Evolutionary conservation across 2,329 filamentous ascomycete species (phyloP).

Genomic region (Fusarium circinatum): DNA sequence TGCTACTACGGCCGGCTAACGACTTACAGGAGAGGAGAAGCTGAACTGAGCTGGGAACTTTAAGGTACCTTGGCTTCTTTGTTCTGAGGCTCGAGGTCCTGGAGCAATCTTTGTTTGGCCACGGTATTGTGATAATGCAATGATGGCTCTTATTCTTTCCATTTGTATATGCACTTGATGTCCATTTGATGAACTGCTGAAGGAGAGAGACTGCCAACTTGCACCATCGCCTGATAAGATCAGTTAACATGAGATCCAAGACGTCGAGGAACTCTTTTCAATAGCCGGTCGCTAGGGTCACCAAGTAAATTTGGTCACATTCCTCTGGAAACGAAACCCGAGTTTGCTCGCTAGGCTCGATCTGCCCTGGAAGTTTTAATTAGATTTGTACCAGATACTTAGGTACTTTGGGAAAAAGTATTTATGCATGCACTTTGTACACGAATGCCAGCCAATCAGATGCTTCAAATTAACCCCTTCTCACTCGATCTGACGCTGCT

Average conservation of each 20-base stretch:
- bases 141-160: neutral
- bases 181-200: neutral
- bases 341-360: slow-evolving; percentile 27
- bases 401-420: slow-evolving; percentile 23
- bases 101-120: neutral
- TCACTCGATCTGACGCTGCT: slow-evolving; percentile 27
- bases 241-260: slow-evolving; percentile 10
- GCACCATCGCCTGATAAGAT: neutral
- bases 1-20: slow-evolving; percentile 33
- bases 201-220: neutral
- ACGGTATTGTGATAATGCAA: neutral
- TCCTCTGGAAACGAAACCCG: slow-evolving; percentile 42
- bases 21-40: slow-evolving; percentile 19
- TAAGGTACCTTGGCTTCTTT: slow-evolving; percentile 9
- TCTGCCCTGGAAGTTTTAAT: slow-evolving; percentile 34
- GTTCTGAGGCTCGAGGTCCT: neutral
- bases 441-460: slow-evolving; percentile 8
- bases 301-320: slow-evolving; percentile 39
- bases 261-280: slow-evolving; percentile 18
- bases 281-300: slow-evolving; percentile 31
- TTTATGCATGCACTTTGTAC: slow-evolving; percentile 45
- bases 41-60: neutral
- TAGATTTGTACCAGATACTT: slow-evolving; percentile 22
- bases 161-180: neutral
- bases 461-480: slow-evolving; percentile 1